phyloP scores from a whole-genome alignment of 331 rosid genomes.

The Pyracantha coccinea region DNA sequence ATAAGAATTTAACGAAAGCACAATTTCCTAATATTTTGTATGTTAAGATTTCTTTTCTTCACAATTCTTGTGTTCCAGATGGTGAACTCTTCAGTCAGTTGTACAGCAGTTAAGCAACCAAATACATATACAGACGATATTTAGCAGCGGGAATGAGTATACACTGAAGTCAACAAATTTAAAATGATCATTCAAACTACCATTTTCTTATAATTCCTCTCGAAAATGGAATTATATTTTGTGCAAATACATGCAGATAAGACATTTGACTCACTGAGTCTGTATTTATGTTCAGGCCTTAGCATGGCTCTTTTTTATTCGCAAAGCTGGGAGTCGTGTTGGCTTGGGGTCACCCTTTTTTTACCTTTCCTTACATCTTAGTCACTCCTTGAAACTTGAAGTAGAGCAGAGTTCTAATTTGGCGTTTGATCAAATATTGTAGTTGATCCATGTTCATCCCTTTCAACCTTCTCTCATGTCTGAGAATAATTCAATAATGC shows the following conservation, averaged over 20 bases:
- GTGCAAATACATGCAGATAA: not conserved
- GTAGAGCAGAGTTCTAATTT: not conserved
- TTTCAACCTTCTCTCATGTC: conserved; percentile 3
- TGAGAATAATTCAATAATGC: conserved; percentile 7
- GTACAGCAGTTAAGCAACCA: too few relatives aligned
- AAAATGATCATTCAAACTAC: too few relatives aligned
- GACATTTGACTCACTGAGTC: not conserved
- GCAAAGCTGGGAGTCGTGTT: too few relatives aligned
- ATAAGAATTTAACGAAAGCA: too few relatives aligned
- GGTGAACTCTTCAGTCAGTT: too few relatives aligned
- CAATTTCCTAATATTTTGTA: too few relatives aligned
- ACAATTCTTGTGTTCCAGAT: too few relatives aligned
- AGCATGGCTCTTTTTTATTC: not conserved
- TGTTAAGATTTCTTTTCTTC: too few relatives aligned
- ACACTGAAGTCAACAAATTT: too few relatives aligned
- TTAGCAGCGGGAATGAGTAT: too few relatives aligned
- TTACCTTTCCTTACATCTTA: not conserved
- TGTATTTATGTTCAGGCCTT: not conserved
- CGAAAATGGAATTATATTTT: not conserved
- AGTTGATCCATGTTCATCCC: not conserved
- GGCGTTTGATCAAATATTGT: not conserved
- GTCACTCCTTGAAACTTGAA: not conserved
- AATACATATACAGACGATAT: too few relatives aligned
- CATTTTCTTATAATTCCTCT: not conserved
- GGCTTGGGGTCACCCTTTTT: not conserved